A percentile compares a stretch with the other conserved stretches of the same genome.
These are phyloP conservation scores for Polytolypa hystricis DNA, from an alignment of 2,329 filamentous ascomycete genomes.

Conservation along the genomic window DNA sequence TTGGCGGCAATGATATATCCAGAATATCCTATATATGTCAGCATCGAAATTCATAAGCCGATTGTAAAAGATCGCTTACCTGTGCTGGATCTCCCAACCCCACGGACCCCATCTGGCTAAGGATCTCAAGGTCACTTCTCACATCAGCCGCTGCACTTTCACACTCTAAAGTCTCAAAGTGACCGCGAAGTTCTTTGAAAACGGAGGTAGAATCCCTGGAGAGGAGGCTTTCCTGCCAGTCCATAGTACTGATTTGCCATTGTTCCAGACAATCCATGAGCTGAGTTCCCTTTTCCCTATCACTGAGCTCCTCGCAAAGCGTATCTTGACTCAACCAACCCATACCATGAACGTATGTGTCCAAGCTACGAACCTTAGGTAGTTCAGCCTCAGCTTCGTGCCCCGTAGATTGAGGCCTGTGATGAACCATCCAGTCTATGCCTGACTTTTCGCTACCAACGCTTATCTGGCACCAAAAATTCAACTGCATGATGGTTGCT, in stretches of 20 bases:
- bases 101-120: conserved; percentile 15
- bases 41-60: conserved; percentile 1
- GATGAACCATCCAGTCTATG: conserved; percentile 76
- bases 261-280: conserved; percentile 54
- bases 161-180: conserved; percentile 19
- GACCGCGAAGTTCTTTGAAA: not conserved
- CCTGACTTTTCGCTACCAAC: conserved; percentile 82
- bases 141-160: conserved; percentile 23
- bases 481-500: conserved; percentile 69
- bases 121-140: conserved; percentile 27
- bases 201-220: not conserved
- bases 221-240: conserved; percentile 39
- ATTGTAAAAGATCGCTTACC: conserved; percentile 15
- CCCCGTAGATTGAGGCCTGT: conserved; percentile 63
- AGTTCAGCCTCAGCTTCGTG: conserved; percentile 55
- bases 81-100: conserved; percentile 8
- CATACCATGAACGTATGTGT: conserved; percentile 69
- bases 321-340: conserved; percentile 59
- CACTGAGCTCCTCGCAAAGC: conserved; percentile 27
- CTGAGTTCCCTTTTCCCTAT: conserved; percentile 47
- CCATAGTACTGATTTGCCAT: conserved; percentile 54
- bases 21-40: conserved; percentile 35
- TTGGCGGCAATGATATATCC: conserved; percentile 53
- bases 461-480: conserved; percentile 96
- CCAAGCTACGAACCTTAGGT: conserved; percentile 68